phyloP scores from a whole-genome alignment of 306 rosid species.

The Luffa acutangula region DNA sequence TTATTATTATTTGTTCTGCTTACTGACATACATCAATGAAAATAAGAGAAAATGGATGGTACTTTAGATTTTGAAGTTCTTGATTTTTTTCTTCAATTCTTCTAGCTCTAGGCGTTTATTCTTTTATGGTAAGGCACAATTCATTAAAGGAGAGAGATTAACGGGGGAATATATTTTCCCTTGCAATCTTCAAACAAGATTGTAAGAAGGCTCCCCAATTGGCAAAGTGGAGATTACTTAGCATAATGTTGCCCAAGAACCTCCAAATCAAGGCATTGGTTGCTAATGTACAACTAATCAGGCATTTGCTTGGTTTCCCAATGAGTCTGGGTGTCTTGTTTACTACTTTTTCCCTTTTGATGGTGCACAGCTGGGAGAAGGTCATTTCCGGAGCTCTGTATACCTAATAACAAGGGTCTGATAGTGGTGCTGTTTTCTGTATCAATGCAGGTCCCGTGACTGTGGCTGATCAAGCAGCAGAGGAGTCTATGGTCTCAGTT shows the following conservation, averaged over 20 bases:
- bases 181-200: neutral
- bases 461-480: conserved; percentile 82
- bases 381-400: neutral
- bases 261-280: neutral
- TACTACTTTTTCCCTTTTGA: neutral
- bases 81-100: neutral
- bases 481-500: conserved; percentile 74
- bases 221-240: neutral
- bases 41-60: neutral
- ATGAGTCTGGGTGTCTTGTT: neutral
- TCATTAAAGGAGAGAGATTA: neutral
- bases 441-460: conserved; percentile 72
- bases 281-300: neutral
- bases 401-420: neutral
- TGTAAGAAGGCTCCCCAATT: neutral
- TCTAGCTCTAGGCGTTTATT: neutral
- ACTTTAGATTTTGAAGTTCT: neutral
- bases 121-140: neutral
- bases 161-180: neutral
- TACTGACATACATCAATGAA: neutral
- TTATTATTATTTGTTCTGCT: neutral
- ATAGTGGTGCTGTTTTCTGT: neutral
- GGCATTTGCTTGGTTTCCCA: neutral
- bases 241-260: neutral
- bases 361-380: neutral